Evolutionary conservation across 163 green algal genomes (phyloP), one percentile per base, ranked within the genome.

Genomic region (Chloroidium sp.): DNA sequence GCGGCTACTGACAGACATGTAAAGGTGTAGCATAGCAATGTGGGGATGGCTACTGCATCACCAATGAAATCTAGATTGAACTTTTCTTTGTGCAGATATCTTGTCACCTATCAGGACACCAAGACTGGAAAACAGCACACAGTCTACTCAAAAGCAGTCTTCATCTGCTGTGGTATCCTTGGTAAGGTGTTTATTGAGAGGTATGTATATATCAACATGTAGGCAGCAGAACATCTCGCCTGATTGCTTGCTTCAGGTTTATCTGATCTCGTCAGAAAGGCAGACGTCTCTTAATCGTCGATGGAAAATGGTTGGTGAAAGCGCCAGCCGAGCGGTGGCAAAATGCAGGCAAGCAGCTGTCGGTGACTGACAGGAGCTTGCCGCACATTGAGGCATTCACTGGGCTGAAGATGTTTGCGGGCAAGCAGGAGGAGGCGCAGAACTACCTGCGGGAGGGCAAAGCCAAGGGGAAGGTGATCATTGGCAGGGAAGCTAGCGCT

Each of bases 271-370:
- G 36, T 36, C 36, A 36, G 36, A 36, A 36, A 36, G 36, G 36
- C 36, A 36, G 36, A 36, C 36, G 36, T 36, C 36, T 36, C 36
- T 36, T 36, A 36, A 36, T 36, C 36, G 36, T 67, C n/a, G 36
- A 3, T 64, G 14, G 36, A 59, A 12, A 4, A 4, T 14, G n/a
- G 75, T 3, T 69, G 12, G 10, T 74, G 67, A 10, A 74, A 74
- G 67, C 8, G 67, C 12, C 67, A n/a, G 67, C 10, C 8, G 67
- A 10, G 10, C 12, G 67, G 12, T 74, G 8, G 8, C 67, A 74
- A n/a, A n/a, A 74, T 77, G 72, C 78, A 81, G 78, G 78, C n/a
- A 8, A 81, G 68, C 84, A 86, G 80, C 76, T 69, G 13, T 78
- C 81, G 2, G 13, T 67, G 0, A 62, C 74, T n/a, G 81, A 84